Evolutionary conservation across 345 rosid species (phyloP).

Genomic region (Heritiera littoralis): DNA sequence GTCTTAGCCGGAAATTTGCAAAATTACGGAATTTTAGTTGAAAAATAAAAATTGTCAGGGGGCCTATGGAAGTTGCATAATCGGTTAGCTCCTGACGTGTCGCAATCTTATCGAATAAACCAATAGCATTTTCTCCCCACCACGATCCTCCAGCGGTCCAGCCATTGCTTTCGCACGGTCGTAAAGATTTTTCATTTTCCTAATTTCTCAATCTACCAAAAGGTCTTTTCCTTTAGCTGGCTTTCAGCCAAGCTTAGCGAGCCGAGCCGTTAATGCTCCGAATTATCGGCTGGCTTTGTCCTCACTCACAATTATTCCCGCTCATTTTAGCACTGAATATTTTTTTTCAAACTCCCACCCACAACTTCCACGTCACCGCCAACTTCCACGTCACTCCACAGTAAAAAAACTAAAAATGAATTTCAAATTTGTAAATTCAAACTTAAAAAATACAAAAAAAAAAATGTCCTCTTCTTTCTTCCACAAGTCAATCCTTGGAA

Average conservation of each 20-base stretch:
- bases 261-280: background rate
- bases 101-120: conserved; percentile 1
- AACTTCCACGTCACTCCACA: conserved; percentile 30
- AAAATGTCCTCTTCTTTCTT: conserved; percentile 24
- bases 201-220: background rate
- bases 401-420: background rate
- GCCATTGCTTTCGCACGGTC: background rate
- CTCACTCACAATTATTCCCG: conserved; percentile 50
- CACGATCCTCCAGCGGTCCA: background rate
- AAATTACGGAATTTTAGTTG: background rate
- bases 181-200: background rate
- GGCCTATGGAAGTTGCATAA: background rate
- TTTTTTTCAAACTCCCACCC: conserved; percentile 35
- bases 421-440: background rate
- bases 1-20: background rate
- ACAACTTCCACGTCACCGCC: conserved; percentile 38
- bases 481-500: conserved; percentile 12
- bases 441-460: conserved; percentile 6
- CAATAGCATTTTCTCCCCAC: conserved; percentile 6
- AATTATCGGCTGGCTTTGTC: background rate
- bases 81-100: background rate
- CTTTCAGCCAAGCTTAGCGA: no score
- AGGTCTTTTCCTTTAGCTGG: background rate
- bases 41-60: background rate
- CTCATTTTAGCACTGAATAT: conserved; percentile 33